Conservation (phyloP, 495 filamentous ascomycete genomes). For the Penicillium flavigenum region DNA sequence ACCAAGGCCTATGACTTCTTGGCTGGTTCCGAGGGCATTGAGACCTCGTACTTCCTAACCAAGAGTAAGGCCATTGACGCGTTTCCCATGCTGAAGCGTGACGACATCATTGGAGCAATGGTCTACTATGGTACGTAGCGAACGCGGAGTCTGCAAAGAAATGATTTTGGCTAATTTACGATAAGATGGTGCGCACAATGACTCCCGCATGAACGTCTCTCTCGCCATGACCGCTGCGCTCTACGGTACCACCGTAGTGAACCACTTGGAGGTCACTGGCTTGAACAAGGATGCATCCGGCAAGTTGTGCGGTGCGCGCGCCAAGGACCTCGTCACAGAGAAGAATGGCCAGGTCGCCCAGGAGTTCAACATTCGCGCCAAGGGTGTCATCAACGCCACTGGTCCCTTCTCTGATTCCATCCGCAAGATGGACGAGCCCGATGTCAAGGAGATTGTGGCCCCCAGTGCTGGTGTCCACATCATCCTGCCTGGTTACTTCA, state of each 20-base stretch:
- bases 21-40: slow-evolving; percentile 93
- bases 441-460: slow-evolving; percentile 81
- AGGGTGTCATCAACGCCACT: slow-evolving; percentile 94
- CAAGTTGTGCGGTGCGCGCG: slow-evolving; percentile 72
- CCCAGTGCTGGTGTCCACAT: slow-evolving; percentile 94
- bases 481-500: slow-evolving; percentile 93
- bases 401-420: slow-evolving; percentile 94
- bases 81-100: slow-evolving; percentile 95
- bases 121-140: slow-evolving; percentile 81
- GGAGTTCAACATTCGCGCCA: slow-evolving; percentile 76
- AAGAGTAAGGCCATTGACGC: slow-evolving; percentile 91
- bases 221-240: slow-evolving; percentile 93
- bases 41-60: slow-evolving; percentile 94
- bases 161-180: neutral
- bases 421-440: slow-evolving; percentile 81
- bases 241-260: slow-evolving; percentile 89
- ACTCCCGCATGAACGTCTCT: slow-evolving; percentile 97
- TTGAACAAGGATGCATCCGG: slow-evolving; percentile 79
- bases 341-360: slow-evolving; percentile 52
- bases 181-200: slow-evolving; percentile 90
- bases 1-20: slow-evolving; percentile 95
- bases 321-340: slow-evolving; percentile 71
- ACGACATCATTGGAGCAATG: slow-evolving; percentile 81
- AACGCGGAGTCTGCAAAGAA: neutral
- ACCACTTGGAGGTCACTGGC: slow-evolving; percentile 85